Evolutionary conservation across 192 early-diverging fungal genomes (phyloP).

Genomic region (Coemansia sp.): DNA sequence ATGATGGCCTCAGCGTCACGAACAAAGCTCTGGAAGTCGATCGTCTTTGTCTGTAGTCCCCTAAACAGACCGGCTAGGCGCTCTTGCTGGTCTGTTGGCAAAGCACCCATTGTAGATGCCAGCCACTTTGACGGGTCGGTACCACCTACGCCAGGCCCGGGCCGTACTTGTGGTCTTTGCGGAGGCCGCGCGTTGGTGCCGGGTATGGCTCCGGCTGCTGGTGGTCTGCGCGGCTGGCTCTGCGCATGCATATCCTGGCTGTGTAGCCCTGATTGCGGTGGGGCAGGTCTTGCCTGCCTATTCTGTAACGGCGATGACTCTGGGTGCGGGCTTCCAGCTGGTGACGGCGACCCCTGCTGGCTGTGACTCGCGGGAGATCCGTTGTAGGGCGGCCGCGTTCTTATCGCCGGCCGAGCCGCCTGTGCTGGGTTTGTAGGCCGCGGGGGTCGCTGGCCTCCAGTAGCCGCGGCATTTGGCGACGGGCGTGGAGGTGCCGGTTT

Average conservation of each 20-base stretch:
- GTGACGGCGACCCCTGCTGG: constrained; percentile 18
- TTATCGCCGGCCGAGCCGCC: constrained; percentile 6
- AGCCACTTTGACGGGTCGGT: constrained; percentile 49
- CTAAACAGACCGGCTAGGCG: constrained; percentile 41
- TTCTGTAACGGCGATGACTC: not conserved
- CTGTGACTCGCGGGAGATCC: constrained; percentile 6
- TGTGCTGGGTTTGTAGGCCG: constrained; percentile 8
- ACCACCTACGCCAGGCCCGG: constrained; percentile 6
- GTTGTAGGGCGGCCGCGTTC: constrained; percentile 6
- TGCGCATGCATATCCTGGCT: constrained; percentile 15
- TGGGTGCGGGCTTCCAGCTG: constrained; percentile 20
- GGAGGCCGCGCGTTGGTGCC: constrained; percentile 12
- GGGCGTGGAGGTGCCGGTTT: constrained; percentile 5
- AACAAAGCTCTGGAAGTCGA: constrained; percentile 42
- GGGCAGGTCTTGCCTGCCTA: constrained; percentile 15
- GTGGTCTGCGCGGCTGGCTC: constrained; percentile 6
- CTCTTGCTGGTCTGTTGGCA: constrained; percentile 50
- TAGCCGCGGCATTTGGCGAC: not conserved
- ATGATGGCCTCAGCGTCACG: constrained; percentile 45
- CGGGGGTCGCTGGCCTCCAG: constrained; percentile 7
- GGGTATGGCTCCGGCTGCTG: not conserved
- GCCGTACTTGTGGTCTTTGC: constrained; percentile 22
- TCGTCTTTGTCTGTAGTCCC: constrained; percentile 41
- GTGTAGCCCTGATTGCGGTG: constrained; percentile 3
- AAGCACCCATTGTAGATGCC: constrained; percentile 36